Percentiles rank a stretch among this genome's conserved stretches.
Evolutionary conservation across 73 alveolate genomes (phyloP).

Genomic region (Stentor coeruleus): DNA sequence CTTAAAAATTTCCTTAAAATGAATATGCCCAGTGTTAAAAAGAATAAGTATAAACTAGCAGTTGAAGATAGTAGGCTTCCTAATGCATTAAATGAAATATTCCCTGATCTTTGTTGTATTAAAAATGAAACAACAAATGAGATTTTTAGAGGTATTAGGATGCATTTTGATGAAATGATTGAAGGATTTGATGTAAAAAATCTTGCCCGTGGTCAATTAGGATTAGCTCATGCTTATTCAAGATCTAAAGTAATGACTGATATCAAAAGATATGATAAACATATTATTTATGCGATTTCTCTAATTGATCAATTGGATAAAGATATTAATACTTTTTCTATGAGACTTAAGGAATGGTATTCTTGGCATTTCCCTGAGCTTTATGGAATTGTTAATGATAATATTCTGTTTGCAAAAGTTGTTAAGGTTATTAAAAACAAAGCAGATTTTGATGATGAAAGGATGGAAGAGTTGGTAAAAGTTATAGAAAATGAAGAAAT

Average conservation of each 20-base stretch:
- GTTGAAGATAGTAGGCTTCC: constrained; percentile 54
- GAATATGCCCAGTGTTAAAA: constrained; percentile 63
- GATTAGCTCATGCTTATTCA: constrained; percentile 92
- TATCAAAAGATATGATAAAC: constrained; percentile 97
- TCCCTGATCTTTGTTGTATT: constrained; percentile 19
- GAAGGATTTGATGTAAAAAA: constrained; percentile 77
- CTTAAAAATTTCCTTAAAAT: constrained; percentile 63
- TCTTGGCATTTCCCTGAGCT: constrained; percentile 99
- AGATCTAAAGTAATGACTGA: constrained; percentile 86
- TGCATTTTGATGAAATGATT: constrained; percentile 61
- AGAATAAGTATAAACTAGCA: constrained; percentile 57
- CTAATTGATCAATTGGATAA: constrained; percentile 98
- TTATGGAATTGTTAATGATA: constrained; percentile 97
- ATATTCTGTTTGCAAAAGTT: constrained; percentile 93
- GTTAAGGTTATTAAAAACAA: constrained; percentile 52
- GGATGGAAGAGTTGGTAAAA: constrained; percentile 50
- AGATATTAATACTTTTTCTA: constrained; percentile 98
- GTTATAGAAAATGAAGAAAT: constrained; percentile 80
- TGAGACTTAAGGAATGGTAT: constrained; percentile 99
- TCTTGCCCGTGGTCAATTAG: constrained; percentile 81
- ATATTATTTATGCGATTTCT: constrained; percentile 98
- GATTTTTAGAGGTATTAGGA: constrained; percentile 74
- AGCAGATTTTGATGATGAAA: constrained; percentile 64
- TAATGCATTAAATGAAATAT: constrained; percentile 45
- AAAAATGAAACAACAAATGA: constrained; percentile 60